Percentiles rank a stretch among this genome's conserved stretches.
Evolutionary conservation across 2,329 filamentous ascomycete genomes (phyloP).

Genomic region (Paracamarosporium sp.): DNA sequence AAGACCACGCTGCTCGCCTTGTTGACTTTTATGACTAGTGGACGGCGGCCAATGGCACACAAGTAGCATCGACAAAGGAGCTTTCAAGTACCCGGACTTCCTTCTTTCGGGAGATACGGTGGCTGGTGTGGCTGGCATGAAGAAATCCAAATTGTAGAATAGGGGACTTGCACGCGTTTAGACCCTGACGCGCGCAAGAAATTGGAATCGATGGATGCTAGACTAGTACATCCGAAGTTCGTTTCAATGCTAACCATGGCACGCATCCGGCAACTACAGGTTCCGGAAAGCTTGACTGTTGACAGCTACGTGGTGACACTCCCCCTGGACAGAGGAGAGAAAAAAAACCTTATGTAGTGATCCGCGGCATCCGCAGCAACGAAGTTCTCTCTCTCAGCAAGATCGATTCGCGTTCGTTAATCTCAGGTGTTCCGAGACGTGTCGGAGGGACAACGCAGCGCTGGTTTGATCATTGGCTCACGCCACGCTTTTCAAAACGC

Average conservation of each 20-base stretch:
- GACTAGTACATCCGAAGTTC: not conserved
- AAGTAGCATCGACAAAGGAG: constrained; percentile 44
- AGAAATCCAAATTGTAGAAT: constrained; percentile 61
- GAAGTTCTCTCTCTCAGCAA: not conserved
- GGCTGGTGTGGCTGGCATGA: constrained; percentile 64
- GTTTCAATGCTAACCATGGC: not conserved
- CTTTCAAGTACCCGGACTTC: constrained; percentile 64
- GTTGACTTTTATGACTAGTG: constrained; percentile 44
- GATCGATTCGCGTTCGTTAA: not conserved
- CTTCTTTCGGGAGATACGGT: constrained; percentile 61
- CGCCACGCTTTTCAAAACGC: constrained; percentile 7
- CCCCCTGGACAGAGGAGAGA: not conserved
- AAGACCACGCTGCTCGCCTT: not conserved
- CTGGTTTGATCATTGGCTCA: not conserved
- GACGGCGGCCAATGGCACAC: constrained; percentile 61
- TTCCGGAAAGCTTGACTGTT: not conserved
- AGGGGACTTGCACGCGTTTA: not conserved
- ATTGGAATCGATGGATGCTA: not conserved
- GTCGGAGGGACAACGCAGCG: not conserved
- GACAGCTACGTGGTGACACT: not conserved
- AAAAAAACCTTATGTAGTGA: not conserved
- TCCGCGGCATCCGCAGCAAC: not conserved
- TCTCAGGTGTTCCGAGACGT: not conserved
- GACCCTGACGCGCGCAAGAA: not conserved
- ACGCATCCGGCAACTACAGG: not conserved